These are phyloP conservation scores for Sarcodon sp. DNA, from an alignment of 768 basidiomycete species.

Conservation along the genomic window DNA sequence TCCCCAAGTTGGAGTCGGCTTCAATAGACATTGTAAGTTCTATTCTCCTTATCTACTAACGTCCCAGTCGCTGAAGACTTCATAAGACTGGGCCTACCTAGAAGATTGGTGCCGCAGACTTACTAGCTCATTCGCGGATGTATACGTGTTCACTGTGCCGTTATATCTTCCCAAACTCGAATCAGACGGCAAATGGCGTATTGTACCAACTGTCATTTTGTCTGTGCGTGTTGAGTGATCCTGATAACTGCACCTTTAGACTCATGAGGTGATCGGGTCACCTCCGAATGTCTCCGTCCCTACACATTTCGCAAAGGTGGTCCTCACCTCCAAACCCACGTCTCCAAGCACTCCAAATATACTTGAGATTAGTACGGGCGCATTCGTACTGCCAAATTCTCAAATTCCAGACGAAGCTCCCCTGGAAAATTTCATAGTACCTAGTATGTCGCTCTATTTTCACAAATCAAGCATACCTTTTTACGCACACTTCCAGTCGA, in stretches of 20 bases:
- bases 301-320: constrained; percentile 96
- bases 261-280: constrained; percentile 88
- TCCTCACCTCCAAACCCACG: constrained; percentile 63
- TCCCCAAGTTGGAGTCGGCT: constrained; percentile 94
- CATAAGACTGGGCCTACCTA: constrained; percentile 87
- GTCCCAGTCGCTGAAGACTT: neutral
- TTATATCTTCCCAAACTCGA: constrained; percentile 86
- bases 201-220: constrained; percentile 41
- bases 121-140: constrained; percentile 81
- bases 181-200: constrained; percentile 87
- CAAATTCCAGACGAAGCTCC: constrained; percentile 76
- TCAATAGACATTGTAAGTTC: constrained; percentile 86
- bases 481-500: constrained; percentile 46
- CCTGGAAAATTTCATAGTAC: constrained; percentile 69
- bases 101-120: constrained; percentile 92
- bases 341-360: constrained; percentile 62
- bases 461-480: neutral
- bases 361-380: constrained; percentile 75
- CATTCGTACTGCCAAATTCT: constrained; percentile 95
- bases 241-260: constrained; percentile 27
- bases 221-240: constrained; percentile 2
- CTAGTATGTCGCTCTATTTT: constrained; percentile 35
- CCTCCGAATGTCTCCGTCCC: constrained; percentile 89
- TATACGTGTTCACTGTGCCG: constrained; percentile 95
- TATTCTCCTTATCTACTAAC: neutral